Base-by-base conservation (phyloP, 2,329 filamentous ascomycete genomes). In the Trichoderma cornu-damae region DNA sequence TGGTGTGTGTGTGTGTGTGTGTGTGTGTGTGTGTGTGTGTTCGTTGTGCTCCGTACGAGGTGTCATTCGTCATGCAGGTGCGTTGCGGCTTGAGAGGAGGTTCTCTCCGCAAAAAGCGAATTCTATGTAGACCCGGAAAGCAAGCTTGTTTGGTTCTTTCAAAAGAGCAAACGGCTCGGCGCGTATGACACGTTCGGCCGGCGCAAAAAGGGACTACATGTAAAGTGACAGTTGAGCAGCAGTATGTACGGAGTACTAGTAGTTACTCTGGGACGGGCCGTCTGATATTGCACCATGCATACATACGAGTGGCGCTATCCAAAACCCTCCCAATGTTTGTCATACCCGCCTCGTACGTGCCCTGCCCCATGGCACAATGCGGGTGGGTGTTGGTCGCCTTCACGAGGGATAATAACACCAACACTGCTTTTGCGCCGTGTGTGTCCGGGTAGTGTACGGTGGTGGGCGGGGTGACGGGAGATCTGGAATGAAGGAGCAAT, bases 161-260 rank as follows among this genome's bases (percentile, higher is more conserved):
- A n/a, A 28, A 30, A 34, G 52, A 20, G 24, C 37, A 18, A n/a
- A 47, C 55, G 55, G 55, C 55, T 52, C 48, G 55, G 55, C 48
- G 47, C 48, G 55, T 47, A 37, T 51, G 54, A 48, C 46, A 50
- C 35, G 35, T 43, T 38, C 46, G 16, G 37, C 44, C 11, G 37
- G 14, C 38, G 32, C 30, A 42, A 28, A 55, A 42, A 14, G 26
- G 18, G 26, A 32, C 16, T 18, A 14, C 18, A 43, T 24, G 18
- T 12, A 24, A 9, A 34, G 26, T 43, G 30, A 24, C 40, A 44
- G n/a, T n/a, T n/a, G n/a, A n/a, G n/a, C n/a, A n/a, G n/a, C n/a
- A n/a, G n/a, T n/a, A n/a, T n/a, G n/a, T n/a, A n/a, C n/a, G n/a
- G n/a, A n/a, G 40, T 42, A 30, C 6, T 6, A 30, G 28, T 30